Evolutionary conservation across 352 stramenopile species (phyloP).

Genomic region (Phytopythium sindhum): DNA sequence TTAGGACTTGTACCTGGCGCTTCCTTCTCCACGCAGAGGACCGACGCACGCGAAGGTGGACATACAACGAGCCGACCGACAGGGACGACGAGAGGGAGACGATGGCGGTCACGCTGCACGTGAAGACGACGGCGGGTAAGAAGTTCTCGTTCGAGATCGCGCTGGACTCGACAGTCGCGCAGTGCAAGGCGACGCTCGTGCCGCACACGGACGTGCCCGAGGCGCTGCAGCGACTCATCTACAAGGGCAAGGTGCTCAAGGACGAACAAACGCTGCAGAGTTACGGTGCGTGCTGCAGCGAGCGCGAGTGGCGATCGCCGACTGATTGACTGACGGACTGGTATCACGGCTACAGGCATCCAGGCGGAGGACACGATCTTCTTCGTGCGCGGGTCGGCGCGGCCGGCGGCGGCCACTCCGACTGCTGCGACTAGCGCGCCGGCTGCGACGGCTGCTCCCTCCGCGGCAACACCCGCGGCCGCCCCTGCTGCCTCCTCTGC

Average conservation of each 20-base stretch:
- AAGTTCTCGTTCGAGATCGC: slow-evolving; percentile 75
- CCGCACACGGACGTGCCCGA: slow-evolving; percentile 59
- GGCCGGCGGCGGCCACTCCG: slow-evolving; percentile 19
- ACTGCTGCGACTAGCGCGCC: slow-evolving; percentile 17
- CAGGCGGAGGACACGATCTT: slow-evolving; percentile 79
- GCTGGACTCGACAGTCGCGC: slow-evolving; percentile 62
- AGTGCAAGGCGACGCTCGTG: slow-evolving; percentile 79
- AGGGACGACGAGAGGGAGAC: slow-evolving; percentile 1
- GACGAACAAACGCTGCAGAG: slow-evolving; percentile 80
- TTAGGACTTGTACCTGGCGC: too few relatives aligned
- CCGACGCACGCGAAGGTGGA: too few relatives aligned
- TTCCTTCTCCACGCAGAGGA: too few relatives aligned
- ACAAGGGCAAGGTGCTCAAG: slow-evolving; percentile 90
- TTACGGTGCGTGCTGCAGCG: slow-evolving; percentile 51
- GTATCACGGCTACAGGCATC: slow-evolving; percentile 40
- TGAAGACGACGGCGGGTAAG: slow-evolving; percentile 82
- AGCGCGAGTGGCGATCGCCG: background rate
- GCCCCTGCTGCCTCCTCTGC: slow-evolving; percentile 8
- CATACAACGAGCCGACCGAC: too few relatives aligned
- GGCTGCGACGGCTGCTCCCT: slow-evolving; percentile 11
- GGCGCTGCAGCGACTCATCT: slow-evolving; percentile 85
- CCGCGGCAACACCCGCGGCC: slow-evolving; percentile 17
- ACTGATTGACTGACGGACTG: background rate
- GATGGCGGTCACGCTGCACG: slow-evolving; percentile 70
- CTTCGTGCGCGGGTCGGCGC: slow-evolving; percentile 74